A percentile compares a stretch with the other conserved stretches of the same genome.
Conservation (phyloP, 805 yeast genomes). For the Nakazawaea holstii region DNA sequence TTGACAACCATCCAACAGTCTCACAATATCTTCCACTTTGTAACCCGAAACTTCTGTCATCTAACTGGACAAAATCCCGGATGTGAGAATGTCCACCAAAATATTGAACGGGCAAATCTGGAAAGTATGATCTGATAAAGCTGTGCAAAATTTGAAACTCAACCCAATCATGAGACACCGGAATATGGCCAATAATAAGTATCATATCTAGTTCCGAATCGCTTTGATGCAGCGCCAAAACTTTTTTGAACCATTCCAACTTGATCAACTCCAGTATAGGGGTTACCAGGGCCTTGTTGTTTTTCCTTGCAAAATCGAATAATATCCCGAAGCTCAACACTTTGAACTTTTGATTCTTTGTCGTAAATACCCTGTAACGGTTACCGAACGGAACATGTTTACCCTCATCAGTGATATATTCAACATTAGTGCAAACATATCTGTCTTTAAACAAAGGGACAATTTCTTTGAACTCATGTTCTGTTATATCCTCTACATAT, state of each 20-base stretch:
- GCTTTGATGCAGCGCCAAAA: conserved; percentile 25
- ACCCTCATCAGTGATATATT: conserved; percentile 37
- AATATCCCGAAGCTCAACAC: conserved; percentile 73
- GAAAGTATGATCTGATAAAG: conserved; percentile 51
- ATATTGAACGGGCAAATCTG: conserved; percentile 66
- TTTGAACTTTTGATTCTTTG: conserved; percentile 44
- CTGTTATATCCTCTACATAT: conserved; percentile 59
- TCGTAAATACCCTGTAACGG: conserved; percentile 57
- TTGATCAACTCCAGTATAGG: conserved; percentile 49
- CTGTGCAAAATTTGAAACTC: conserved; percentile 46
- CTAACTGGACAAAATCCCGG: conserved; percentile 73
- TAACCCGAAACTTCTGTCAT: conserved; percentile 63
- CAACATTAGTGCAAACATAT: conserved; percentile 72
- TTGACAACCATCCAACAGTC: conserved; percentile 83
- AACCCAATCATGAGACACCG: conserved; percentile 51
- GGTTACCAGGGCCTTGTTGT: conserved; percentile 59
- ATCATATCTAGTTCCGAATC: conserved; percentile 50
- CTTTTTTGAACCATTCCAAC: conserved; percentile 60
- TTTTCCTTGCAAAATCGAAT: conserved; percentile 59
- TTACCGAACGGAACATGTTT: conserved; percentile 63
- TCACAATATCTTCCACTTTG: conserved; percentile 94
- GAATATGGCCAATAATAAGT: conserved; percentile 75
- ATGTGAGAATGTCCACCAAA: conserved; percentile 95
- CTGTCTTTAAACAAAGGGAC: conserved; percentile 55
- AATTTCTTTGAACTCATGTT: conserved; percentile 57